Percentiles rank a stretch among this genome's conserved stretches.
phyloP scores from a whole-genome alignment of 495 filamentous ascomycete species.

The Lasiosphaeria miniovina region DNA sequence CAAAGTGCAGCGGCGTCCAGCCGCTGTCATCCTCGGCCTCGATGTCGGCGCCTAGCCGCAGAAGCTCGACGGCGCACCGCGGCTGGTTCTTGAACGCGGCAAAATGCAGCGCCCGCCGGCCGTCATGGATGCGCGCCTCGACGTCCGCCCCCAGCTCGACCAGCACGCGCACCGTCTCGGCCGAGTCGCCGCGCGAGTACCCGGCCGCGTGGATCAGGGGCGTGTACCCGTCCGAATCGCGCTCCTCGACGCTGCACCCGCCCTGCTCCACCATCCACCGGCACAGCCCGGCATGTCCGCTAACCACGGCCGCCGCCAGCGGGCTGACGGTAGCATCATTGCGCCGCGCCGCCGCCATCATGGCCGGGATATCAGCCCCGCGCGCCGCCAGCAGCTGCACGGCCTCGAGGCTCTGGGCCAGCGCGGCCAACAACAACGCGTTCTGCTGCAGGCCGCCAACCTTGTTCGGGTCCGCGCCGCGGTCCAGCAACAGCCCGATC shows the following conservation, averaged over 20 bases:
- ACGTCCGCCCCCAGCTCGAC: conserved; percentile 4
- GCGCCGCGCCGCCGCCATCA: not conserved
- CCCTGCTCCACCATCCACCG: not conserved
- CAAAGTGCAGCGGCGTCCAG: conserved; percentile 11
- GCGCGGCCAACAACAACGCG: conserved; percentile 9
- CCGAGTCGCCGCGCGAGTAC: conserved; percentile 1
- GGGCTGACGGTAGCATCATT: not conserved
- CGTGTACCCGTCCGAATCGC: conserved; percentile 8
- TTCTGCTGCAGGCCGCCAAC: conserved; percentile 1
- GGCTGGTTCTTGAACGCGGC: conserved; percentile 11
- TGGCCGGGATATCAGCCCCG: conserved; percentile 5
- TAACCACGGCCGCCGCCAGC: not conserved
- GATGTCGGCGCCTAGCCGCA: conserved; percentile 5
- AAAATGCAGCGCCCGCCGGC: conserved; percentile 8
- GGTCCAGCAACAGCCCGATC: conserved; percentile 9
- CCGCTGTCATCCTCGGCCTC: not conserved
- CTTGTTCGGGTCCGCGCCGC: conserved; percentile 13
- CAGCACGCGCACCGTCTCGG: conserved; percentile 5
- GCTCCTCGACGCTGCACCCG: conserved; percentile 3
- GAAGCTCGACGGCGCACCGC: conserved; percentile 3
- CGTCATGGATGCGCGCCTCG: not conserved
- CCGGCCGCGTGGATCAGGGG: conserved; percentile 11
- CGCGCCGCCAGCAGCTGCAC: conserved; percentile 13
- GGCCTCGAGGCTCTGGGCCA: conserved; percentile 4
- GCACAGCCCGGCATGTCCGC: not conserved